Percentiles rank a stretch among this genome's conserved stretches.
These are phyloP conservation scores for Globisporangium spiculum DNA, from an alignment of 352 stramenopile genomes.

Conservation along the genomic window DNA sequence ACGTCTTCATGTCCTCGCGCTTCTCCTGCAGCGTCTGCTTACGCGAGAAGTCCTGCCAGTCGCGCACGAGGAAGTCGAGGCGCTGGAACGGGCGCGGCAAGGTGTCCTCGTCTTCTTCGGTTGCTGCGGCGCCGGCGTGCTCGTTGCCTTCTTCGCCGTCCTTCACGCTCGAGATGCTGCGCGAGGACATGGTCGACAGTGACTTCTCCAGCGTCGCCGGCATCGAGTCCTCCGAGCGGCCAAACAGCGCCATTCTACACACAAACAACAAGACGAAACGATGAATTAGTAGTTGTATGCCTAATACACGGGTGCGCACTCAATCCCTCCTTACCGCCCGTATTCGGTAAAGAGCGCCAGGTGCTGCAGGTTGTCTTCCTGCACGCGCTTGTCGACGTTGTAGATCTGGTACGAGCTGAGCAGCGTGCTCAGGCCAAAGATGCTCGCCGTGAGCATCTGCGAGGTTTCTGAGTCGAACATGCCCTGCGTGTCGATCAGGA, in stretches of 20 bases:
- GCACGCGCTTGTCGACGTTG: slow-evolving; percentile 99
- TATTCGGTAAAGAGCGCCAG: slow-evolving; percentile 99
- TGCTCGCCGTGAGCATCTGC: slow-evolving; percentile 97
- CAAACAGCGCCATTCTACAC: slow-evolving; percentile 72
- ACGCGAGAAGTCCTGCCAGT: slow-evolving; percentile 97
- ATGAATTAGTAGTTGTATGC: background rate
- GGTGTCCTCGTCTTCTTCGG: slow-evolving; percentile 28
- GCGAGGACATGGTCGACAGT: slow-evolving; percentile 31
- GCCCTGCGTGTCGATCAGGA: slow-evolving; percentile 99
- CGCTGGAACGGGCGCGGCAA: slow-evolving; percentile 93
- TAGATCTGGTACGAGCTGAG: slow-evolving; percentile 98
- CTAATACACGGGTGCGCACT: background rate
- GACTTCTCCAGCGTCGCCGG: slow-evolving; percentile 38
- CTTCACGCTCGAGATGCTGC: slow-evolving; percentile 24
- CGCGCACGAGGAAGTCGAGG: slow-evolving; percentile 98
- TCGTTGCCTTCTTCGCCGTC: slow-evolving; percentile 25
- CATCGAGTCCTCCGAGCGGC: slow-evolving; percentile 33
- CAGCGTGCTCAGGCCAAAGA: slow-evolving; percentile 98
- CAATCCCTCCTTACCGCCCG: slow-evolving; percentile 42
- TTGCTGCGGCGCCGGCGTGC: slow-evolving; percentile 17
- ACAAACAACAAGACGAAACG: background rate
- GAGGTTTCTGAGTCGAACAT: slow-evolving; percentile 99
- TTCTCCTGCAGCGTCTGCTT: slow-evolving; percentile 89
- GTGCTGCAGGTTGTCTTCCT: slow-evolving; percentile 99
- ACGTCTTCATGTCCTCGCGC: slow-evolving; percentile 92